phyloP scores from a whole-genome alignment of 148 eudicot genomes.

The Simmondsia chinensis region DNA sequence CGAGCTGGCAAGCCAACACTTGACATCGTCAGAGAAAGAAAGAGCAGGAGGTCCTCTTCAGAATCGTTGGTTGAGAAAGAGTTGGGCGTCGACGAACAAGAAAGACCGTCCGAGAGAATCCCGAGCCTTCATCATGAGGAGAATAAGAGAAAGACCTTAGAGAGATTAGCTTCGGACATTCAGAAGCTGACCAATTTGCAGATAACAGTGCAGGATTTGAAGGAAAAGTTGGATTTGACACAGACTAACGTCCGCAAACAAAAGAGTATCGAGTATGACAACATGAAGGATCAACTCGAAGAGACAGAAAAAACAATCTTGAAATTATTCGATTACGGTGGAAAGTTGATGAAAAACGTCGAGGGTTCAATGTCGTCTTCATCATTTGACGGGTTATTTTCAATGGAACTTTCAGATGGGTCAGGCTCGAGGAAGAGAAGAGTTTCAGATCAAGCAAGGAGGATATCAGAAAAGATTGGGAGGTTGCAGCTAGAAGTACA shows the following conservation, averaged over 20 bases:
- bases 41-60: constrained; percentile 26
- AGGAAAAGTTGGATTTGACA: constrained; percentile 41
- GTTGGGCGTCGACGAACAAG: constrained; percentile 52
- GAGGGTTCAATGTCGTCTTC: constrained; percentile 39
- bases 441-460: constrained; percentile 59
- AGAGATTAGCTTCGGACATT: constrained; percentile 79
- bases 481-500: constrained; percentile 83
- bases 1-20: constrained; percentile 35
- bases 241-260: constrained; percentile 29
- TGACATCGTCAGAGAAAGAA: too few species aligned
- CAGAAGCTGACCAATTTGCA: constrained; percentile 81
- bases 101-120: constrained; percentile 47
- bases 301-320: constrained; percentile 65
- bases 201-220: constrained; percentile 79
- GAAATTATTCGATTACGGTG: constrained; percentile 58
- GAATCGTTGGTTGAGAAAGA: constrained; percentile 50
- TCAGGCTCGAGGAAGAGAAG: constrained; percentile 40
- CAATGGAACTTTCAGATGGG: constrained; percentile 37
- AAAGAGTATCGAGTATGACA: too few species aligned
- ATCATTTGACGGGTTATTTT: constrained; percentile 23
- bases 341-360: constrained; percentile 52
- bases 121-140: constrained; percentile 31
- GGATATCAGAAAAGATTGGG: constrained; percentile 78
- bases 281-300: constrained; percentile 53
- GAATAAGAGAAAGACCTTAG: constrained; percentile 54